Evolutionary conservation across 805 yeast genomes (phyloP).

Genomic region (Yarrowia hollandica): DNA sequence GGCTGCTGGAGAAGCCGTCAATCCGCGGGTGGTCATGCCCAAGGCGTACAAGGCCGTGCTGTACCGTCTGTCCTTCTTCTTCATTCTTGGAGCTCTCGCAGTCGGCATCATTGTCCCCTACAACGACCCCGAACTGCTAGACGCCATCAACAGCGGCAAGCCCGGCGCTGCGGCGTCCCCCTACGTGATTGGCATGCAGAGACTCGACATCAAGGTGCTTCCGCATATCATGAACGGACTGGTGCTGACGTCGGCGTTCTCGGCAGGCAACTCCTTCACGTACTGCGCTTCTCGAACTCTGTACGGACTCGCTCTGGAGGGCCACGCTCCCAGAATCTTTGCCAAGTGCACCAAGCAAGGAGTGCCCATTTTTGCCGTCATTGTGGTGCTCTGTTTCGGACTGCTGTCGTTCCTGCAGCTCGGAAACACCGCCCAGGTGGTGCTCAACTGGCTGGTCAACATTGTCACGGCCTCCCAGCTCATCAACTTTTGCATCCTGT

Average conservation of each 20-base stretch:
- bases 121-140: constrained; percentile 60
- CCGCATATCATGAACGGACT: constrained; percentile 81
- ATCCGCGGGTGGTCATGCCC: constrained; percentile 74
- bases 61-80: constrained; percentile 64
- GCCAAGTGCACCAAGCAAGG: constrained; percentile 63
- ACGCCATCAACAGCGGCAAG: constrained; percentile 58
- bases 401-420: constrained; percentile 65
- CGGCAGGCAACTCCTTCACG: constrained; percentile 81
- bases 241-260: constrained; percentile 70
- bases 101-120: constrained; percentile 76
- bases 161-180: constrained; percentile 83
- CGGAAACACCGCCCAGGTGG: constrained; percentile 58
- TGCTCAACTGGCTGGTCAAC: constrained; percentile 64
- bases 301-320: constrained; percentile 68
- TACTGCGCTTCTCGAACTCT: constrained; percentile 70
- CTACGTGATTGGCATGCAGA: constrained; percentile 75
- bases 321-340: constrained; percentile 71
- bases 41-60: constrained; percentile 76
- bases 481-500: constrained; percentile 58
- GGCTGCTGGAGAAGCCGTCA: constrained; percentile 78
- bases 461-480: constrained; percentile 66
- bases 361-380: constrained; percentile 63
- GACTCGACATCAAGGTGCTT: constrained; percentile 59
- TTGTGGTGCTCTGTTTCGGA: constrained; percentile 53
- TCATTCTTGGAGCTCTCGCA: constrained; percentile 70